Base-by-base conservation (phyloP, 1,139 yeast genomes). In the Entelexis paramagnoliae region DNA sequence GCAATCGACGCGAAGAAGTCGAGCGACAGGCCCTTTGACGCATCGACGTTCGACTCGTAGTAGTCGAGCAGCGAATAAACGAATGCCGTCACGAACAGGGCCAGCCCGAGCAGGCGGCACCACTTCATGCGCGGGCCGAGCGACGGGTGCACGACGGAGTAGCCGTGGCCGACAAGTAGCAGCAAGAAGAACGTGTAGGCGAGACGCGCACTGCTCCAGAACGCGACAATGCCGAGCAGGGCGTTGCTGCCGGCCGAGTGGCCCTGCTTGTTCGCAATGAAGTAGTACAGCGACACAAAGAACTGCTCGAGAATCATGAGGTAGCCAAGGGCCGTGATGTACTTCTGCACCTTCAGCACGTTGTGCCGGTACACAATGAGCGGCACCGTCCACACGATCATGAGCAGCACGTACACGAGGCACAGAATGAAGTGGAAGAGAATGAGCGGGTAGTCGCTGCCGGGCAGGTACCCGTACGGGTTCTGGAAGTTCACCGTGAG, bases 221-320 rank as follows among this genome's bases (percentile, higher is more conserved):
- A 65, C 2, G 96, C 82, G 49, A 89, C 76, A 63, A 89, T 77
- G 9, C 79, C 79, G 77, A 87, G 77, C 68, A 87, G 87, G 50
- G 80, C 80, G 54, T 78, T 77, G 51, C 85, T 80, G 46, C 86
- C 89, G 1, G 79, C 77, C 1, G 63, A 54, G 42, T 67, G 62
- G 34, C 82, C 80, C 48, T 71, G 71, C 57, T 79, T 76, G 69
- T 93, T 93, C 61, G 81, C 79, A 60, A 84, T 76, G 63, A 87
- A 95, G 66, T 85, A 91, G 67, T 86, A 84, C 4, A 94, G 88
- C 95, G 96, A 89, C 43, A 87, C 82, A 49, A 87, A 79, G 52
- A 88, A 77, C 60, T 91, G 85, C 66, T 91, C 98, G 43, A 81
- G 73, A 1, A 95, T 83, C 64, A 91, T 75, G 60, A 88, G 85